Evolutionary conservation across 2,329 filamentous ascomycete genomes (phyloP), one percentile per base, ranked within the genome.

Genomic region (Pseudogymnoascus sp.): DNA sequence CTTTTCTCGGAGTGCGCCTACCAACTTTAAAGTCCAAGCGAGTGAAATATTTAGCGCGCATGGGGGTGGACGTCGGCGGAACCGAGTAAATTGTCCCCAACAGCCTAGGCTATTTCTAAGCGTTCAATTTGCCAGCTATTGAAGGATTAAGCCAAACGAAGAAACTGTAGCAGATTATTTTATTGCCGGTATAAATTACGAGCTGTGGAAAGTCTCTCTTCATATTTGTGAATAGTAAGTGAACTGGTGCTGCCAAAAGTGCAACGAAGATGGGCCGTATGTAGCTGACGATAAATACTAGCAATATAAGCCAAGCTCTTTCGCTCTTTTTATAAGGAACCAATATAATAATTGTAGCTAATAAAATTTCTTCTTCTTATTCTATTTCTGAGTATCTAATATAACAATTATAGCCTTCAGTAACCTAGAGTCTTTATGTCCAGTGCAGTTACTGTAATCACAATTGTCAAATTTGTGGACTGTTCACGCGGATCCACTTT

Each of bases 1-100:
- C 48, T 55, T 55, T 55, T 55, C 48, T 55, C 48, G 48, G 48
- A 55, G 48, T 55, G 48, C 48, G 48, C 48, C 48, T 55, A 55
- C 48, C 29, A 55, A 33, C 29, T 55, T 55, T 33, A 31, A 55
- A 33, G 25, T 55, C 48, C 48, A 55, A 55, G 48, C 48, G 48
- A 55, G 48, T 55, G 48, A 55, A 55, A 55, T 55, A 33, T n/a
- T 55, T 55, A 55, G 48, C 48, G 48, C 29, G 48, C 1, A 27
- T 33, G n/a, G 29, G 48, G 29, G 29, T 55, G 48, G 48, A 55
- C 29, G 12, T 55, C 12, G n/a, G n/a, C 29, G 10, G 15, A 33
- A 55, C 29, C n/a, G 48, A 17, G 8, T 55, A 27, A 17, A 55
- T 17, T 27, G 29, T 55, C 48, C 2, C 29, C 15, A 33, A 55